These are phyloP conservation scores for Clonostachys byssicola DNA, from an alignment of 2,329 filamentous ascomycete genomes.

Conservation along the genomic window DNA sequence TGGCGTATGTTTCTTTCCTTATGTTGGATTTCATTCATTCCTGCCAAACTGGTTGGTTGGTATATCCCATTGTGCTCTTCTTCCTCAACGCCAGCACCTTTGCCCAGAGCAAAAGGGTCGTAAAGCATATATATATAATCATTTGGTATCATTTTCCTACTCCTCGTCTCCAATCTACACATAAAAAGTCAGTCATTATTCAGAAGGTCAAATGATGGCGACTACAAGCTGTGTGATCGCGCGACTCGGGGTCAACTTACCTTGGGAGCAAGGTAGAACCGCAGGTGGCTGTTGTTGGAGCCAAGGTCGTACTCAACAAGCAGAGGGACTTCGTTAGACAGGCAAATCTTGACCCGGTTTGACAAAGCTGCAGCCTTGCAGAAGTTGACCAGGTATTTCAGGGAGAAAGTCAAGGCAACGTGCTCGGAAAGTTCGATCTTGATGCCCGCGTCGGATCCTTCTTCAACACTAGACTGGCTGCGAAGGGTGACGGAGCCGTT, in stretches of 20 bases:
- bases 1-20: slow-evolving; percentile 11
- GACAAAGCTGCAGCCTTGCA: slow-evolving; percentile 94
- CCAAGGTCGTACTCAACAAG: slow-evolving; percentile 85
- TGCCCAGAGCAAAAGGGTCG: not conserved
- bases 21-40: slow-evolving; percentile 7
- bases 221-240: not conserved
- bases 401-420: slow-evolving; percentile 91
- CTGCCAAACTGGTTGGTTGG: not conserved
- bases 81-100: slow-evolving; percentile 2
- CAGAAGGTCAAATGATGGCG: not conserved
- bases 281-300: slow-evolving; percentile 82
- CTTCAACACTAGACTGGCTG: slow-evolving; percentile 81
- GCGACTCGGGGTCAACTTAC: slow-evolving; percentile 40
- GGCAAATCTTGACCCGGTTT: slow-evolving; percentile 78
- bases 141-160: slow-evolving; percentile 5
- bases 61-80: not conserved
- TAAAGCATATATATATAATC: not conserved
- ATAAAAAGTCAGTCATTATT: not conserved
- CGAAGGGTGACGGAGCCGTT: slow-evolving; percentile 91
- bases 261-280: slow-evolving; percentile 98
- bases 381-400: slow-evolving; percentile 99
- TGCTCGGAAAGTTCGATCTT: slow-evolving; percentile 89
- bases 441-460: slow-evolving; percentile 58
- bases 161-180: slow-evolving; percentile 19
- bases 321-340: slow-evolving; percentile 94